Base-by-base conservation (phyloP, 192 early-diverging fungal species). In the Coemansia sp. region DNA sequence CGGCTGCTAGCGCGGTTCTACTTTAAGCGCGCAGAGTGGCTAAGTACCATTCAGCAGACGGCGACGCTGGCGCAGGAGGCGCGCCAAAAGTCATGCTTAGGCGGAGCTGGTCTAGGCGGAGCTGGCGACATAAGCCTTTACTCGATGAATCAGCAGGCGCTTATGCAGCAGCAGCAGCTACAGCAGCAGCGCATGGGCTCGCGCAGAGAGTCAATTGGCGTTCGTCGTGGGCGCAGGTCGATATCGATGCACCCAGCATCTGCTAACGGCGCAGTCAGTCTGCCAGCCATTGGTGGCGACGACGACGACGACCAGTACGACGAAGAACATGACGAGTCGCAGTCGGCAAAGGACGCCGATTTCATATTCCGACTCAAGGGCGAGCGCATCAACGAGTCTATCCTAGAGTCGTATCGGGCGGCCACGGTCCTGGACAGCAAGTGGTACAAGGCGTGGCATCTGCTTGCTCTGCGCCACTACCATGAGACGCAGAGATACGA, bases 361-460 rank as follows among this genome's bases (percentile, higher is more conserved):
- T 64, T 60, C 23, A 20, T 75, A 25, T 75, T 55, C 61, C 60
- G 66, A 18, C 64, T 67, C 27, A 69, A 75, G 58, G 64, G 68
- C 29, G 61, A 61, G 4, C 64, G 52, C 23, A 70, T 78, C 28
- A 56, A 67, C 55, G 67, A 77, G 47, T 61, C 94, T 25, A 95
- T 97, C 23, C 67, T 98, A 35, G 69, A 85, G 55, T 92, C 93
- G 1, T 95, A 93, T 68, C 77, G 87, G 0, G 88, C 93, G 7
- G 97, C 97, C 0, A 96, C 93, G 7, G 86, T 90, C 48, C 87
- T 92, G 82, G 93, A 97, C 79, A 85, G 85, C 75, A 85, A 93
- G 51, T 97, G 94, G 94, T 97, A 99, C 84, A 98, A 89, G 64
- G 95, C 95, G n/a, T 99, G 95, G 95, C 97, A 99, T 60, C 86